Conservation (phyloP, 1,284 basidiomycete genomes). For the Pseudomicrostroma phylloplanum region DNA sequence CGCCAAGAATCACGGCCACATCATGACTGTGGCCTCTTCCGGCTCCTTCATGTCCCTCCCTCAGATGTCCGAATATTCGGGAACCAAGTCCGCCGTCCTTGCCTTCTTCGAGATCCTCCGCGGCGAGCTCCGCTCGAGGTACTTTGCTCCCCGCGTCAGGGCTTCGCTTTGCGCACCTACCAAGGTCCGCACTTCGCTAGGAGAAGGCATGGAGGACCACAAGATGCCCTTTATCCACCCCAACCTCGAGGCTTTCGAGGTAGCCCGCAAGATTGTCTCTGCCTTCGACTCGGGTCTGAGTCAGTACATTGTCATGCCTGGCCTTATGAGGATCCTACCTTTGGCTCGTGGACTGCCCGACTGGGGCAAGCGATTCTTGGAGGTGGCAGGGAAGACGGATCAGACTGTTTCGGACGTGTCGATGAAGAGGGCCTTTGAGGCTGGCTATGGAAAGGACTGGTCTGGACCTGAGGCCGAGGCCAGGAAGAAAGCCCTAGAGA, state of each 20-base stretch:
- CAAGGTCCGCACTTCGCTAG: slow-evolving; percentile 47
- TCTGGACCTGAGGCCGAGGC: slow-evolving; percentile 26
- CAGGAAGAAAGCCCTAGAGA: slow-evolving; percentile 15
- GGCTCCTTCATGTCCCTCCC: slow-evolving; percentile 42
- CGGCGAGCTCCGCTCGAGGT: slow-evolving; percentile 38
- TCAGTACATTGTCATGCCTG: slow-evolving; percentile 40
- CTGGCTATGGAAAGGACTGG: slow-evolving; percentile 45
- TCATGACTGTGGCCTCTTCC: slow-evolving; percentile 41
- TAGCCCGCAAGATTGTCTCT: slow-evolving; percentile 32
- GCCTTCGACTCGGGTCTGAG: slow-evolving; percentile 40
- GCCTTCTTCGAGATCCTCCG: slow-evolving; percentile 46
- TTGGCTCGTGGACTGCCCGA: slow-evolving; percentile 36
- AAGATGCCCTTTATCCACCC: slow-evolving; percentile 43
- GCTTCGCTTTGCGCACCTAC: slow-evolving; percentile 44
- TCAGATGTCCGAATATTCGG: slow-evolving; percentile 42
- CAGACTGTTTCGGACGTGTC: slow-evolving; percentile 33
- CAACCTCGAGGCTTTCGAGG: slow-evolving; percentile 40
- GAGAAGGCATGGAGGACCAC: slow-evolving; percentile 44
- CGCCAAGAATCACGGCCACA: slow-evolving; percentile 44
- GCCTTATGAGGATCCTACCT: slow-evolving; percentile 33
- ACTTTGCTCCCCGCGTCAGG: slow-evolving; percentile 40
- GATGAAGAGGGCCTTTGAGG: slow-evolving; percentile 30
- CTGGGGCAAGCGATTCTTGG: slow-evolving; percentile 35
- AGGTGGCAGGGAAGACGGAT: slow-evolving; percentile 39
- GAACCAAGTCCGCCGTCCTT: slow-evolving; percentile 43